These are phyloP conservation scores for Saitozyma sp. DNA, from an alignment of 768 basidiomycete species.

Conservation along the genomic window DNA sequence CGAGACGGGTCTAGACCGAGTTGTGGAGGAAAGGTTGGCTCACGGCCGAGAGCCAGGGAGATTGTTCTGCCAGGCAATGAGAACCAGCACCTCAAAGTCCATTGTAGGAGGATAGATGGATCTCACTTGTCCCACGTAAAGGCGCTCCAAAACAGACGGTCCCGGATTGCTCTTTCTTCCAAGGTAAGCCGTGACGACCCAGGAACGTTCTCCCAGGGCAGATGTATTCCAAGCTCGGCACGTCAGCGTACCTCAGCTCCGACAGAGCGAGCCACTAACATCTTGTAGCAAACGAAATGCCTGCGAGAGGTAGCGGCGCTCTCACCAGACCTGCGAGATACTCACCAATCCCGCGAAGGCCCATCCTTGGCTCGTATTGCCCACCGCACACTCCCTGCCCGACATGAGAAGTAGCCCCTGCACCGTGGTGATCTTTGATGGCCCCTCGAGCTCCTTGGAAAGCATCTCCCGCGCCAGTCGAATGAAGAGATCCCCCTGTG, in stretches of 20 bases:
- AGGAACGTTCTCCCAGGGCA: conserved; percentile 5
- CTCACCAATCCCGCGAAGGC: conserved; percentile 9
- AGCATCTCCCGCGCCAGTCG: conserved; percentile 17
- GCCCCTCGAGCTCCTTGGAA: conserved; percentile 16
- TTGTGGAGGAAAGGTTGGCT: conserved; percentile 13
- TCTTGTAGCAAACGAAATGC: conserved; percentile 22
- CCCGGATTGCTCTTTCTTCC: conserved; percentile 11
- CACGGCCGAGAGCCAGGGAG: conserved; percentile 17
- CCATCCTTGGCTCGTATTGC: conserved; percentile 12
- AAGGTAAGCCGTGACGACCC: conserved; percentile 9
- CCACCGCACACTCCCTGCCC: conserved; percentile 4
- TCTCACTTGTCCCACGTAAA: conserved; percentile 25
- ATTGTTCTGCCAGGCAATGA: too few species aligned
- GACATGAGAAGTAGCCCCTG: conserved; percentile 9
- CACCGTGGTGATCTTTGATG: conserved; percentile 8
- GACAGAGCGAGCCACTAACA: conserved; percentile 4
- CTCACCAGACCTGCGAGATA: too few species aligned
- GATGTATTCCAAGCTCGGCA: conserved; percentile 23
- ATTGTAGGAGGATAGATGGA: neutral
- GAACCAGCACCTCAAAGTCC: too few species aligned
- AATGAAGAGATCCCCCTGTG: conserved; percentile 14
- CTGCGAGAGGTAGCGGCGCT: conserved; percentile 1
- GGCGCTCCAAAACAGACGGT: conserved; percentile 17
- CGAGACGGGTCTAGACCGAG: conserved; percentile 8
- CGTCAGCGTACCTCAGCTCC: conserved; percentile 6